A percentile compares a stretch with the other conserved stretches of the same genome.
Conservation (phyloP, 75 land plant genomes). For the Adiantum capillusveneris region DNA sequence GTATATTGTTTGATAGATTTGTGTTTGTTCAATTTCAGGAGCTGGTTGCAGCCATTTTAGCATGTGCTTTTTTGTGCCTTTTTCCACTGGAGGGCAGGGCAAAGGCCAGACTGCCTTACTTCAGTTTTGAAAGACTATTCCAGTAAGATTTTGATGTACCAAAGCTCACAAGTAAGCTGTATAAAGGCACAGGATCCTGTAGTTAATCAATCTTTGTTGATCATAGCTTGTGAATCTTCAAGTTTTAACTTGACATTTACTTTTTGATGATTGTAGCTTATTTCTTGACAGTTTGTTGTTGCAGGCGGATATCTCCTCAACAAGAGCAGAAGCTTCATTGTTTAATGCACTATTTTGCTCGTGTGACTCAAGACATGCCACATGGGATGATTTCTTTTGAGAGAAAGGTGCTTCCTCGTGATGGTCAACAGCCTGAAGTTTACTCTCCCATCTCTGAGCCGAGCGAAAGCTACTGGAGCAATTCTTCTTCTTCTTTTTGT, state of each 20-base stretch:
- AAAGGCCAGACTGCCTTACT: conserved; percentile 35
- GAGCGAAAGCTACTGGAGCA: conserved; percentile 40
- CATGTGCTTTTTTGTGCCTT: conserved; percentile 80
- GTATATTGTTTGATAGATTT: conserved; percentile 5
- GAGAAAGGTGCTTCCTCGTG: conserved; percentile 67
- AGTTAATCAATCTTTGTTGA: not conserved
- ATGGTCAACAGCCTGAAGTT: conserved; percentile 4
- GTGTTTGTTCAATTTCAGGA: conserved; percentile 51
- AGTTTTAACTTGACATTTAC: not conserved
- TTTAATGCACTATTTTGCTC: conserved; percentile 77
- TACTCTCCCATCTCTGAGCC: conserved; percentile 30
- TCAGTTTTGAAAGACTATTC: conserved; percentile 74
- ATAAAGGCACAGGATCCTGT: not conserved
- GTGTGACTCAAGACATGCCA: conserved; percentile 60
- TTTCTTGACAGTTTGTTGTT: conserved; percentile 15
- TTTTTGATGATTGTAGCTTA: not conserved
- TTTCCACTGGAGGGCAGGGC: conserved; percentile 52
- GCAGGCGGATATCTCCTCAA: conserved; percentile 12
- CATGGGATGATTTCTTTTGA: conserved; percentile 70
- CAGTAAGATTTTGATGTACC: conserved; percentile 35
- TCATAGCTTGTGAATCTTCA: not conserved
- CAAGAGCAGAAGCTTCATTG: conserved; percentile 75
- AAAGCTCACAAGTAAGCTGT: not conserved
- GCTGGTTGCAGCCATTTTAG: conserved; percentile 65
- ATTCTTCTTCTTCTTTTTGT: conserved; percentile 55